Percentiles rank a stretch among this genome's conserved stretches.
Conservation (phyloP, 148 eudicot genomes). For the Fagopyrum esculentum region DNA sequence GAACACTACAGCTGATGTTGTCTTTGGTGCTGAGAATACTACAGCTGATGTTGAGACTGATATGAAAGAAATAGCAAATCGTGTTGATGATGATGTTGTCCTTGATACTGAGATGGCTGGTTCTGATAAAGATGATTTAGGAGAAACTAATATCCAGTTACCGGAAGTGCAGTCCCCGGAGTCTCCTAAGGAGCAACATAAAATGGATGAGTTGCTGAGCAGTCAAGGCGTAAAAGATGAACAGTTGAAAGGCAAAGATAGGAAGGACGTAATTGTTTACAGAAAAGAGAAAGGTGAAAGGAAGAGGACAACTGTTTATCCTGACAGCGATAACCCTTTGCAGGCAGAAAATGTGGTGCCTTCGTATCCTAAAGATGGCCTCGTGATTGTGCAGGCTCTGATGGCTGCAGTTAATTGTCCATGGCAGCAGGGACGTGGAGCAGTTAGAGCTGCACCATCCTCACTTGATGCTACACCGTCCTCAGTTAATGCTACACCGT, state of each 20-base stretch:
- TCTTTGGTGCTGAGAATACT: background rate
- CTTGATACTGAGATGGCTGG: slow-evolving; percentile 10
- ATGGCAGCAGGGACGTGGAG: slow-evolving; percentile 23
- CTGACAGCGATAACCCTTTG: slow-evolving; percentile 1
- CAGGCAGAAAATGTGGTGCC: slow-evolving; percentile 12
- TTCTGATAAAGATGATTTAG: slow-evolving; percentile 17
- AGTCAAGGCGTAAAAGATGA: background rate
- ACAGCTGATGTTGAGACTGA: background rate
- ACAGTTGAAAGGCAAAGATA: slow-evolving; percentile 8
- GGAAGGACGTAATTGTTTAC: slow-evolving; percentile 26
- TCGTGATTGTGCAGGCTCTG: slow-evolving; percentile 43
- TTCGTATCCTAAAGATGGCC: slow-evolving; percentile 16
- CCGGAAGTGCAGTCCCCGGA: background rate
- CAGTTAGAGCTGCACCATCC: slow-evolving; percentile 15
- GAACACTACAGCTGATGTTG: too few species aligned
- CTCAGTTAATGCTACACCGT: slow-evolving; percentile 13
- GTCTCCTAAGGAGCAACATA: background rate
- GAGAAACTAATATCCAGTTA: slow-evolving; percentile 8
- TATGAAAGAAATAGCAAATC: slow-evolving; percentile 12
- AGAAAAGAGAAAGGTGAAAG: slow-evolving; percentile 23
- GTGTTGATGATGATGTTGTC: slow-evolving; percentile 13
- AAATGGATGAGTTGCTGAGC: background rate
- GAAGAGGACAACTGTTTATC: slow-evolving; percentile 16
- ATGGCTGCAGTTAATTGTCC: slow-evolving; percentile 39
- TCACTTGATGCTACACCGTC: background rate